Evolutionary conservation across 805 yeast species (phyloP).

Genomic region (Metschnikowia arizonensis): DNA sequence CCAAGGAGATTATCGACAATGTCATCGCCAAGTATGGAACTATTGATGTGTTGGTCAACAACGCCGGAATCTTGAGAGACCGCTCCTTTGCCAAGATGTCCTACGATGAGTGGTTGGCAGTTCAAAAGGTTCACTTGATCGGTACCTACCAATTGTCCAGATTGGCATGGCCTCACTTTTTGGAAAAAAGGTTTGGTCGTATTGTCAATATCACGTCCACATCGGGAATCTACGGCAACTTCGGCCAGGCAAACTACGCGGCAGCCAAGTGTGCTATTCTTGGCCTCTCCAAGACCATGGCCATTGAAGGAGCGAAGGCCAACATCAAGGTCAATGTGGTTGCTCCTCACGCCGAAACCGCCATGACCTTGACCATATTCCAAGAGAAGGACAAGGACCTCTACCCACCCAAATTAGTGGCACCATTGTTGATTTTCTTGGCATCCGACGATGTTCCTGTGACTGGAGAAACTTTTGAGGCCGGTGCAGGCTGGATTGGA

Average conservation of each 20-base stretch:
- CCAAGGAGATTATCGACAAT: conserved; percentile 69
- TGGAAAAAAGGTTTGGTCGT: conserved; percentile 72
- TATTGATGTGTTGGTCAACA: conserved; percentile 81
- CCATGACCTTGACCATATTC: conserved; percentile 90
- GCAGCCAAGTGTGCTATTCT: conserved; percentile 88
- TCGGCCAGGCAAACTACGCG: conserved; percentile 95
- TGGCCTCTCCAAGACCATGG: conserved; percentile 80
- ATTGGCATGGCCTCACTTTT: conserved; percentile 89
- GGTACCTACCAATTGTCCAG: conserved; percentile 81
- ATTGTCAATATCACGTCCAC: conserved; percentile 90
- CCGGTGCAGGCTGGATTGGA: conserved; percentile 97
- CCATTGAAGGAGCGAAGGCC: conserved; percentile 81
- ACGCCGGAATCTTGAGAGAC: conserved; percentile 94
- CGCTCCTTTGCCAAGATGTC: conserved; percentile 81
- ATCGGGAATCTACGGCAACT: conserved; percentile 95
- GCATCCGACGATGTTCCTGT: conserved; percentile 69
- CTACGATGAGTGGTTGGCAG: conserved; percentile 77
- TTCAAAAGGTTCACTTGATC: conserved; percentile 72
- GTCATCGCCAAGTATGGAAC: conserved; percentile 76
- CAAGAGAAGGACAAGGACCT: conserved; percentile 74
- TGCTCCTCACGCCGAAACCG: conserved; percentile 98
- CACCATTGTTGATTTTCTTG: conserved; percentile 80
- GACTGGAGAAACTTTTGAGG: conserved; percentile 82
- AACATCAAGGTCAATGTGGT: conserved; percentile 75
- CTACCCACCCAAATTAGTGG: conserved; percentile 83